A percentile compares a stretch with the other conserved stretches of the same genome.
Conservation (phyloP, 371 early-diverging fungal genomes). For the Mucor lusitanicus region DNA sequence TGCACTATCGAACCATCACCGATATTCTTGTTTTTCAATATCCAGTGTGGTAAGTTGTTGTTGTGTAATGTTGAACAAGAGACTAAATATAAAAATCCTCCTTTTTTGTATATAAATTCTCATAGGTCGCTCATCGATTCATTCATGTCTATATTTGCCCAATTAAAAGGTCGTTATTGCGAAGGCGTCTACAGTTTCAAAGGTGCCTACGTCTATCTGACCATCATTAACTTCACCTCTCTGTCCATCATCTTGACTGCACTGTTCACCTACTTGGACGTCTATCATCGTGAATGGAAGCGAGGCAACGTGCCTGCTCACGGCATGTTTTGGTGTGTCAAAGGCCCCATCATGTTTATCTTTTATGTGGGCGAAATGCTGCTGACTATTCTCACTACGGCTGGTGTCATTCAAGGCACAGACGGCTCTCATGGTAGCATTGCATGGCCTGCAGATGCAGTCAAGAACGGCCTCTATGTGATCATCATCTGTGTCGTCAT, state of each 20-base stretch:
- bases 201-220: slow-evolving; percentile 48
- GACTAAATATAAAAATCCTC: not conserved
- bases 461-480: slow-evolving; percentile 47
- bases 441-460: slow-evolving; percentile 47
- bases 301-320: slow-evolving; percentile 41
- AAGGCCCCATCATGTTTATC: slow-evolving; percentile 52
- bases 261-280: slow-evolving; percentile 45
- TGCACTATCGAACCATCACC: slow-evolving; percentile 47
- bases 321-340: slow-evolving; percentile 59
- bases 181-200: slow-evolving; percentile 36
- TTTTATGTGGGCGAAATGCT: slow-evolving; percentile 52
- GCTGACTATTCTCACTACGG: slow-evolving; percentile 28
- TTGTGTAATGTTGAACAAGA: not conserved
- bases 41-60: slow-evolving; percentile 43
- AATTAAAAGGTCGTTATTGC: slow-evolving; percentile 44
- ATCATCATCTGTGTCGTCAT: slow-evolving; percentile 43
- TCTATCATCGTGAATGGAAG: slow-evolving; percentile 42
- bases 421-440: slow-evolving; percentile 33
- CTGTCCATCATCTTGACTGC: slow-evolving; percentile 46
- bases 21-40: slow-evolving; percentile 49
- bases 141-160: slow-evolving; percentile 44
- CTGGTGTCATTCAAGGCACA: slow-evolving; percentile 41
- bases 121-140: slow-evolving; percentile 45
- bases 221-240: slow-evolving; percentile 45
- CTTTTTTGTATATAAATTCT: slow-evolving; percentile 3